These are phyloP conservation scores for Venustampulla echinocandica DNA, from an alignment of 495 filamentous ascomycete genomes.

Conservation along the genomic window DNA sequence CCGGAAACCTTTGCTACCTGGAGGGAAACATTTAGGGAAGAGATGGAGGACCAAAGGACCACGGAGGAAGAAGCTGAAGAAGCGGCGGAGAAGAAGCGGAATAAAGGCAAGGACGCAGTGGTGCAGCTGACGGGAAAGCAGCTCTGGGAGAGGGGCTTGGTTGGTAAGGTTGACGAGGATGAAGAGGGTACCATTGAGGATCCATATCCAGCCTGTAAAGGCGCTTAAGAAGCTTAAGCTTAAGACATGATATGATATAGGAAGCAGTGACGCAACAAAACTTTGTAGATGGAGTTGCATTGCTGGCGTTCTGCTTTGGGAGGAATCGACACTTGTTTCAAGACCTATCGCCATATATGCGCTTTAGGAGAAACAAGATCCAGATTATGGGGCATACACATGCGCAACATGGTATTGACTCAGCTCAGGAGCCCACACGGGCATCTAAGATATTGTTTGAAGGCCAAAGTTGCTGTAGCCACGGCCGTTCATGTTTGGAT, in stretches of 20 bases:
- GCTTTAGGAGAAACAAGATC: too few relatives aligned
- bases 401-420: too few relatives aligned
- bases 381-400: too few relatives aligned
- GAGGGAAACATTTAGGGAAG: slow-evolving; percentile 67
- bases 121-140: slow-evolving; percentile 66
- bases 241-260: slow-evolving; percentile 30
- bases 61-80: slow-evolving; percentile 60
- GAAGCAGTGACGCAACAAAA: slow-evolving; percentile 8
- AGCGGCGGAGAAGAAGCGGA: slow-evolving; percentile 70
- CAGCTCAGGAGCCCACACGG: too few relatives aligned
- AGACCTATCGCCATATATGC: too few relatives aligned
- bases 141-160: slow-evolving; percentile 77
- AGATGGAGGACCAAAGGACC: slow-evolving; percentile 62
- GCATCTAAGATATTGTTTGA: too few relatives aligned
- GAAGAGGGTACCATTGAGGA: slow-evolving; percentile 50
- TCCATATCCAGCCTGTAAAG: slow-evolving; percentile 43
- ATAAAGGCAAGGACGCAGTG: slow-evolving; percentile 49
- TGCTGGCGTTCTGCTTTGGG: slow-evolving; percentile 14
- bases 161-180: slow-evolving; percentile 64
- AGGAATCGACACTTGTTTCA: background rate
- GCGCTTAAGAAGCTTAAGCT: slow-evolving; percentile 63
- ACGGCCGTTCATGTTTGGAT: too few relatives aligned
- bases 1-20: slow-evolving; percentile 75
- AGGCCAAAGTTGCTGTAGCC: too few relatives aligned
- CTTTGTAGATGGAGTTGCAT: slow-evolving; percentile 27